Evolutionary conservation across 108 stramenopile species (phyloP).

Genomic region (Pseudonitzschia multiseries): DNA sequence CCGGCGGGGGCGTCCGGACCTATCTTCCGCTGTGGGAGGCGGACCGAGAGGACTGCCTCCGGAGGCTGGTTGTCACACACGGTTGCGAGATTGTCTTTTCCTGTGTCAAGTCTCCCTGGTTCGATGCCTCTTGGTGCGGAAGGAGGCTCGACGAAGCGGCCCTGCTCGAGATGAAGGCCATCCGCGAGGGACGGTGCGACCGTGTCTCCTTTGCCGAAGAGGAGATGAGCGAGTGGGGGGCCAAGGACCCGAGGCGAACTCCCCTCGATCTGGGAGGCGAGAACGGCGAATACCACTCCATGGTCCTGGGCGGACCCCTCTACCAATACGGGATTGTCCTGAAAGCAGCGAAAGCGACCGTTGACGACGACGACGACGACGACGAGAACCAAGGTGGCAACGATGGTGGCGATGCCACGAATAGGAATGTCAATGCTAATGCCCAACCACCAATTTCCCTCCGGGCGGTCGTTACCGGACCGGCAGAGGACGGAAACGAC

Average conservation of each 20-base stretch:
- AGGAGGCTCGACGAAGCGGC: constrained; percentile 33
- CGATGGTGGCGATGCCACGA: background rate
- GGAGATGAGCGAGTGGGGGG: background rate
- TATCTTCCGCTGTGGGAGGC: constrained; percentile 43
- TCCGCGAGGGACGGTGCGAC: background rate
- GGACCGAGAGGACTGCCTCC: constrained; percentile 27
- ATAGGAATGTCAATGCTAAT: background rate
- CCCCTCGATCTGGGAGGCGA: constrained; percentile 50
- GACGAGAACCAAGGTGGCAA: background rate
- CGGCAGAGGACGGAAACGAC: constrained; percentile 1
- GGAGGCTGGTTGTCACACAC: constrained; percentile 18
- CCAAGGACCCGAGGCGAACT: constrained; percentile 1
- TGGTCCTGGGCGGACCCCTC: constrained; percentile 45
- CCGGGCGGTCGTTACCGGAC: background rate
- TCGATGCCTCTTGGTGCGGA: constrained; percentile 44
- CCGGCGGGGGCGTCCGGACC: constrained; percentile 25
- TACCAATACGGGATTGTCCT: constrained; percentile 20
- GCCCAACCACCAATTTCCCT: background rate
- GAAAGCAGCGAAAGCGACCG: background rate
- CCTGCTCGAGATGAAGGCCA: constrained; percentile 35
- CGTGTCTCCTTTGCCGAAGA: background rate
- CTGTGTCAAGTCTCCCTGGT: constrained; percentile 50
- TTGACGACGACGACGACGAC: background rate
- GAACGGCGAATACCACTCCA: constrained; percentile 56
- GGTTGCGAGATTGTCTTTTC: constrained; percentile 38